Conservation (phyloP, 768 basidiomycete species). For the Kwoniella newhampshirensis region DNA sequence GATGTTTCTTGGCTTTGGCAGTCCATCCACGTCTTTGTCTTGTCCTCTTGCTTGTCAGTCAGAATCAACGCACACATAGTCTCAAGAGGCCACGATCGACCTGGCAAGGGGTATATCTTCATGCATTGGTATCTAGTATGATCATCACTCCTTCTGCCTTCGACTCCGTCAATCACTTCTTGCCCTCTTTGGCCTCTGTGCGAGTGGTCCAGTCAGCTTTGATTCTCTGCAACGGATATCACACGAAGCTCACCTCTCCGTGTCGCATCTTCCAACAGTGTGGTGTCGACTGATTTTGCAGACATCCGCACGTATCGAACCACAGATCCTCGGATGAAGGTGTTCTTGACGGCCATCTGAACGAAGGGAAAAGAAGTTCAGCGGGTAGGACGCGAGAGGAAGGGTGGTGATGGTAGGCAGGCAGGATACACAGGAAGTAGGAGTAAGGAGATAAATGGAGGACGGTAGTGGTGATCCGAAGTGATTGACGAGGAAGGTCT, state of each 20-base stretch:
- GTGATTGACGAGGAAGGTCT: too few relatives aligned
- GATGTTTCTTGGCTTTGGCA: too few relatives aligned
- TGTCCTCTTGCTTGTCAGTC: too few relatives aligned
- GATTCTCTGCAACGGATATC: not conserved
- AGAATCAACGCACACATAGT: too few relatives aligned
- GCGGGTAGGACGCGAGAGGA: not conserved
- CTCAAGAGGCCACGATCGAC: too few relatives aligned
- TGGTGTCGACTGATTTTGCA: slow-evolving; percentile 88
- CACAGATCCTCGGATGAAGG: slow-evolving; percentile 97
- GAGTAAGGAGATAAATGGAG: too few relatives aligned
- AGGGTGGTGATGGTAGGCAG: too few relatives aligned
- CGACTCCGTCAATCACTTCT: slow-evolving; percentile 33
- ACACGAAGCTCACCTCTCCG: slow-evolving; percentile 69
- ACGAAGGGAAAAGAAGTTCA: too few relatives aligned
- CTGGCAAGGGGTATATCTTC: slow-evolving; percentile 19
- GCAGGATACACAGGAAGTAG: too few relatives aligned
- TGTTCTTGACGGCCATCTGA: slow-evolving; percentile 98
- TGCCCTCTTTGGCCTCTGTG: slow-evolving; percentile 49
- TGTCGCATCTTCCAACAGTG: slow-evolving; percentile 92
- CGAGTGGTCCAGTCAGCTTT: slow-evolving; percentile 8
- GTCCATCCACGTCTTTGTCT: too few relatives aligned
- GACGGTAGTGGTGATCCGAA: too few relatives aligned
- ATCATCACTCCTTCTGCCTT: not conserved
- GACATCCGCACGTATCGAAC: slow-evolving; percentile 96
- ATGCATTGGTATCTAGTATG: slow-evolving; percentile 23